These are phyloP conservation scores for Rhododendron ovatum DNA, from an alignment of 148 eudicot genomes.

Conservation along the genomic window DNA sequence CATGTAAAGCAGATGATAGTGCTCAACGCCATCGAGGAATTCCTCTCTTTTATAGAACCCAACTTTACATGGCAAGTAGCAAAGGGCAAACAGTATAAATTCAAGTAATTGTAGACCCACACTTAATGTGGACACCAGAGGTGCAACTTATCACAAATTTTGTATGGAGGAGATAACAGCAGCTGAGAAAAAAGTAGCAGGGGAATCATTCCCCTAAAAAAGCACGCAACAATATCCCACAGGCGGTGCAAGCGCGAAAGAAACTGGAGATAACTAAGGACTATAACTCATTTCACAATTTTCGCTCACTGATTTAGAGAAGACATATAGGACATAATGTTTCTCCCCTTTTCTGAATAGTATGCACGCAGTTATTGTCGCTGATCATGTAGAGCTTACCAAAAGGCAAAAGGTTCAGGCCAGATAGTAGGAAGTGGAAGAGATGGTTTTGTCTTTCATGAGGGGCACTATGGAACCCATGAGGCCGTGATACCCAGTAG, in stretches of 20 bases:
- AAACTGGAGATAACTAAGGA: background rate
- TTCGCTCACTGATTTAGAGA: background rate
- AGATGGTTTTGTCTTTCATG: background rate
- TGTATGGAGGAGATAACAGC: background rate
- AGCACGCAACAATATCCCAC: background rate
- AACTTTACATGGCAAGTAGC: background rate
- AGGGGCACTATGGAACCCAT: background rate
- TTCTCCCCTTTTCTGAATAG: background rate
- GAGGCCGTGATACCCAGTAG: background rate
- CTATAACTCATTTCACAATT: background rate
- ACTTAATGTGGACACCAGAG: background rate
- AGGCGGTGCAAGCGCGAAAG: background rate
- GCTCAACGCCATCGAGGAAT: background rate
- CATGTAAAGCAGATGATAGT: background rate
- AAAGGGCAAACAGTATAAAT: background rate
- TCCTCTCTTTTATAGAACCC: background rate
- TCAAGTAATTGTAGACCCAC: background rate
- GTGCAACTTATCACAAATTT: background rate
- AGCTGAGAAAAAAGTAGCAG: background rate
- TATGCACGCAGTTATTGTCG: background rate
- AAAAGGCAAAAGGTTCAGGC: background rate
- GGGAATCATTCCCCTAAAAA: background rate
- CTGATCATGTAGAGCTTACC: background rate
- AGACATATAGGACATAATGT: background rate
- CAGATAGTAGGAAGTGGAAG: background rate